A percentile compares a stretch with the other conserved stretches of the same genome.
These are phyloP conservation scores for Thinopyrum elongatum DNA, from an alignment of 176 grass and related monocot species.

Conservation along the genomic window DNA sequence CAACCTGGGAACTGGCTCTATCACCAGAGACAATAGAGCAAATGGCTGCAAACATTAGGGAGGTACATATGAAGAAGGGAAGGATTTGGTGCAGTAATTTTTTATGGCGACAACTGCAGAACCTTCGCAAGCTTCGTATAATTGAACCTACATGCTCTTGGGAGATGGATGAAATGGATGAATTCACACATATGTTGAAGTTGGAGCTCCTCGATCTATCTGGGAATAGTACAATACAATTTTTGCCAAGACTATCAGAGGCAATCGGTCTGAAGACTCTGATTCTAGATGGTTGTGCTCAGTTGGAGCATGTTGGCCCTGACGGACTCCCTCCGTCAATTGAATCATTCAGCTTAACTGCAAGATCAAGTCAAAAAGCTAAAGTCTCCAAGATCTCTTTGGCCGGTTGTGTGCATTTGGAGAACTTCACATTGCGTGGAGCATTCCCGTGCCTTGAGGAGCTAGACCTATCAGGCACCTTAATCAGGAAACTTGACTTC, in stretches of 20 bases:
- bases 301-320: no score
- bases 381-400: not conserved
- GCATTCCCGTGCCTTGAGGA: not conserved
- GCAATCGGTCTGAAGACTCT: not conserved
- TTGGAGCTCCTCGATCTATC: constrained; percentile 3
- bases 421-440: not conserved
- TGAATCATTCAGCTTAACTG: not conserved
- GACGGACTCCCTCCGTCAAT: not conserved
- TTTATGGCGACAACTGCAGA: not conserved
- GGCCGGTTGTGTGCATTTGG: not conserved
- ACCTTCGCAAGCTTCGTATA: not conserved
- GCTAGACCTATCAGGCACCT: not conserved
- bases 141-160: not conserved
- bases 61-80: not conserved
- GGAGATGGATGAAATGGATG: not conserved
- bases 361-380: not conserved
- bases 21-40: not conserved
- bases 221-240: not conserved
- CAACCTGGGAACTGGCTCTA: not conserved
- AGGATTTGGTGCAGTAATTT: not conserved
- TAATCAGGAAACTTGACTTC: not conserved
- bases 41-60: no score
- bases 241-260: not conserved
- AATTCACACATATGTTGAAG: not conserved
- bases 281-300: no score